These are phyloP conservation scores for Galeopsis tetrahit DNA, from an alignment of 257 asterid species.

Conservation along the genomic window DNA sequence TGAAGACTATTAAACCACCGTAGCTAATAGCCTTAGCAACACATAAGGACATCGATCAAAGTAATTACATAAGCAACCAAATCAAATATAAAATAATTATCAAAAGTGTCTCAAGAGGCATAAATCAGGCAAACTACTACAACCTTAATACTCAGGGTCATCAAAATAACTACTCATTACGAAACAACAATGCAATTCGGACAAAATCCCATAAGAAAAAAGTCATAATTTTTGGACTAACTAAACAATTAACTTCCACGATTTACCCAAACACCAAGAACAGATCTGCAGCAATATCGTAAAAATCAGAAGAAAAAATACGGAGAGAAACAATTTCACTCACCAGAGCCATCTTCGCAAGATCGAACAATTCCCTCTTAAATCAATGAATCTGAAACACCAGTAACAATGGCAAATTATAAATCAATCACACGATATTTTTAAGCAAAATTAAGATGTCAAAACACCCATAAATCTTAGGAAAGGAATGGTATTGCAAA, in stretches of 20 bases:
- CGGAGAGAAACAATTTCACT: constrained; percentile 26
- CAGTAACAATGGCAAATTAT: background rate
- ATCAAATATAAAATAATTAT: background rate
- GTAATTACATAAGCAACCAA: background rate
- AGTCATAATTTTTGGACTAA: background rate
- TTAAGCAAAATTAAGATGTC: background rate
- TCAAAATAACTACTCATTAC: background rate
- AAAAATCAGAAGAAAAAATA: background rate
- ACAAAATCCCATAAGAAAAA: background rate
- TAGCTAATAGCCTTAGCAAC: background rate
- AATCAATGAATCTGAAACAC: constrained; percentile 39
- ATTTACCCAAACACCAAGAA: background rate
- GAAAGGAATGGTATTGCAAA: background rate
- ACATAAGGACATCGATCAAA: background rate
- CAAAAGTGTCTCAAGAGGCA: no score
- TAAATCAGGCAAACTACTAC: no score
- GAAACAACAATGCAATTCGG: background rate
- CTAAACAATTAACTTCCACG: background rate
- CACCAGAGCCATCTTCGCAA: constrained; percentile 76
- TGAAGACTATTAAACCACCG: background rate
- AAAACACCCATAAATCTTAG: background rate
- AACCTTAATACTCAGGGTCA: background rate
- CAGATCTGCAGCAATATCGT: constrained; percentile 40
- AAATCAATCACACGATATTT: background rate
- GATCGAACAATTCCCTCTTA: constrained; percentile 32